Conservation (phyloP, 2,329 filamentous ascomycete genomes). For the Fusarium fujikuroi region DNA sequence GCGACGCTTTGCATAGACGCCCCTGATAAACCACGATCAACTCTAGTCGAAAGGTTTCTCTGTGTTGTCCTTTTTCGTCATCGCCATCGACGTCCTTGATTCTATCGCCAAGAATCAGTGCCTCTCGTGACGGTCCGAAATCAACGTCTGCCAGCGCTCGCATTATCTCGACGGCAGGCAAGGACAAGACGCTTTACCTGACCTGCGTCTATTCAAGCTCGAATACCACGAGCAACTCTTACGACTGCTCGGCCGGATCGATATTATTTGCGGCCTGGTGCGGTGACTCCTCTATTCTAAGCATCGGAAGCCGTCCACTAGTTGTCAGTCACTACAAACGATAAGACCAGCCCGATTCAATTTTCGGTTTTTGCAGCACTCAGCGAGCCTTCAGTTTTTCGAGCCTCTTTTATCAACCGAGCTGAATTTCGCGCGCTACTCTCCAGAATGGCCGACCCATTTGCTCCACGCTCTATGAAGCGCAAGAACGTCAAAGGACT, state of each 20-base stretch:
- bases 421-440: constrained; percentile 1
- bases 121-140: constrained; percentile 16
- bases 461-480: constrained; percentile 87
- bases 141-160: constrained; percentile 2
- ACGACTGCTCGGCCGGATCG: constrained; percentile 13
- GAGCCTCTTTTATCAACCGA: constrained; percentile 3
- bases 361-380: constrained; percentile 19
- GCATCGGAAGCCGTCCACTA: constrained; percentile 6
- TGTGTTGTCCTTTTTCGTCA: constrained; percentile 8
- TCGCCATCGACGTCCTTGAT: constrained; percentile 8
- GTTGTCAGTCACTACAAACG: constrained; percentile 17
- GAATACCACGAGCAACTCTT: constrained; percentile 21
- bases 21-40: constrained; percentile 20
- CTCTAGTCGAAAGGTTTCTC: constrained; percentile 6
- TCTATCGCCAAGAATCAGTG: neutral
- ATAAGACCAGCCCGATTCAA: constrained; percentile 29
- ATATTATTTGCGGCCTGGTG: constrained; percentile 11
- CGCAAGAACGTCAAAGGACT: constrained; percentile 99
- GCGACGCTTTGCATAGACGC: constrained; percentile 31
- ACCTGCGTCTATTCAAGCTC: constrained; percentile 1
- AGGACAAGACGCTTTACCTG: constrained; percentile 13
- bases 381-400: neutral
- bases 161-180: constrained; percentile 11
- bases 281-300: neutral
- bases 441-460: constrained; percentile 68